Evolutionary conservation across 805 yeast genomes (phyloP).

Genomic region (Wickerhamia fluorescens): DNA sequence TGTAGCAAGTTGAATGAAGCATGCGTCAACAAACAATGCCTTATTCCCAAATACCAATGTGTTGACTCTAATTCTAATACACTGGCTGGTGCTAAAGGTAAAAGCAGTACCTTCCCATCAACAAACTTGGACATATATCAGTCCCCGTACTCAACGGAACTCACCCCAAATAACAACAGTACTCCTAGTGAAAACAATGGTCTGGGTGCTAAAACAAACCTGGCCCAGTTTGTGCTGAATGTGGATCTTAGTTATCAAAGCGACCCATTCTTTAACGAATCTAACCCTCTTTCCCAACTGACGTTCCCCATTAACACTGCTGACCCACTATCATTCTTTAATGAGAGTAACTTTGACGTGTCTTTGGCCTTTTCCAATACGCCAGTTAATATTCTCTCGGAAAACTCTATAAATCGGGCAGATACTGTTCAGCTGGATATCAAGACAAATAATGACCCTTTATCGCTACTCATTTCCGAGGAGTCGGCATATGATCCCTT

Average conservation of each 20-base stretch:
- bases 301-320: not conserved
- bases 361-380: constrained; percentile 39
- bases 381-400: no score
- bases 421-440: not conserved
- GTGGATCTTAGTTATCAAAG: no score
- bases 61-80: constrained; percentile 3
- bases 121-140: constrained; percentile 1
- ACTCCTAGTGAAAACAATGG: constrained; percentile 12
- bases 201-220: constrained; percentile 1
- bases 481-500: constrained; percentile 54
- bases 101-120: no score
- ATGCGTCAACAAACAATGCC: constrained; percentile 71
- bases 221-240: constrained; percentile 4
- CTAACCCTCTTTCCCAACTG: not conserved
- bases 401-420: constrained; percentile 5
- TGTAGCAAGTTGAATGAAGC: constrained; percentile 73
- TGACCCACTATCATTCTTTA: constrained; percentile 43
- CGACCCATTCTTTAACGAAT: constrained; percentile 11
- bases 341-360: constrained; percentile 47
- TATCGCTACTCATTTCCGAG: constrained; percentile 43
- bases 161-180: constrained; percentile 13
- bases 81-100: not conserved
- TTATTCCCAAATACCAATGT: constrained; percentile 46
- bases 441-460: constrained; percentile 25
- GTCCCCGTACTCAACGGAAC: constrained; percentile 16